Conservation (phyloP, 768 basidiomycete genomes). For the Dentipellis sp. region DNA sequence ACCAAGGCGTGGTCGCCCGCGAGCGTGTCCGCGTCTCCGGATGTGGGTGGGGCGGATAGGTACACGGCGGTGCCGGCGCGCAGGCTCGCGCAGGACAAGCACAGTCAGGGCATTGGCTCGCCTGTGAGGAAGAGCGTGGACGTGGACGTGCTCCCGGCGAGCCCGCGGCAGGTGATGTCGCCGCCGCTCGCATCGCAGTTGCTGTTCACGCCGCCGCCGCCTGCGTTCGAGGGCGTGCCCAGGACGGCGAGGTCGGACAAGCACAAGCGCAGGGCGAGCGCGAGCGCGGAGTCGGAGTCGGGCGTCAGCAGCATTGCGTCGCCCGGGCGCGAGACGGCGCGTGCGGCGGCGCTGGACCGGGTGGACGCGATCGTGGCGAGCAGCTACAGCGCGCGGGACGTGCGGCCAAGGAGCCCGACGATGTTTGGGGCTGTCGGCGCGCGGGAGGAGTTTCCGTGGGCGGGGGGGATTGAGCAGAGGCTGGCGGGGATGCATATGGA, state of each 20-base stretch:
- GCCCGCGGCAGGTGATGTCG: constrained; percentile 48
- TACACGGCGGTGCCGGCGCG: constrained; percentile 33
- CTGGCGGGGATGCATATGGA: constrained; percentile 1
- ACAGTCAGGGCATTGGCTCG: constrained; percentile 18
- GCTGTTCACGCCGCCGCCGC: constrained; percentile 32
- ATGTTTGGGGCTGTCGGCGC: constrained; percentile 12
- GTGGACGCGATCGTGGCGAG: constrained; percentile 22
- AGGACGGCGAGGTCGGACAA: constrained; percentile 11
- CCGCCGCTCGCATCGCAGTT: constrained; percentile 46
- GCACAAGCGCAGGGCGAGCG: background rate
- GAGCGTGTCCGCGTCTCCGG: background rate
- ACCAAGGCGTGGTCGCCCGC: constrained; percentile 15
- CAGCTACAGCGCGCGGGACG: constrained; percentile 18
- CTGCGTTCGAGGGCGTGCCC: constrained; percentile 7
- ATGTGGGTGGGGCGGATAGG: constrained; percentile 23
- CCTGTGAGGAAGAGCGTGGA: constrained; percentile 12
- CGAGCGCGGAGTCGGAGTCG: background rate
- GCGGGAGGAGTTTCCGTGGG: constrained; percentile 4
- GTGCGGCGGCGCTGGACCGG: constrained; percentile 18
- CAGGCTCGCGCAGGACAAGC: constrained; percentile 18
- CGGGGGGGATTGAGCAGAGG: constrained; percentile 14
- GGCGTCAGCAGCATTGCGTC: constrained; percentile 5
- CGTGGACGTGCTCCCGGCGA: constrained; percentile 36
- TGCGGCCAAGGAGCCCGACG: constrained; percentile 13
- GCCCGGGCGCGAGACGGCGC: constrained; percentile 11